Percentiles rank a stretch among this genome's conserved stretches.
Conservation (phyloP, 306 rosid species). For the Dryas drummondii region DNA sequence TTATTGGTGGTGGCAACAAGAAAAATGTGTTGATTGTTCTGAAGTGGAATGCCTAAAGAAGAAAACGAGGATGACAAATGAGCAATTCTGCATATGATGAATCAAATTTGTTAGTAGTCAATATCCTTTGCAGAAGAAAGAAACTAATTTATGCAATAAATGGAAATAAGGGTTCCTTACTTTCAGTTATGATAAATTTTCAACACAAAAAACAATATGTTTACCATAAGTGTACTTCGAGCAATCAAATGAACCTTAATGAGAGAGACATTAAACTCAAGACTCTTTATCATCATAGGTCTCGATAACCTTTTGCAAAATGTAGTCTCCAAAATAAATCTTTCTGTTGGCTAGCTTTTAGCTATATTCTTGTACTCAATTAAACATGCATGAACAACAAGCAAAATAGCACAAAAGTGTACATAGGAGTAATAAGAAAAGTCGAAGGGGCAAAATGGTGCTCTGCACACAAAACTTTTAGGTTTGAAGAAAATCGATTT, state of each 20-base stretch:
- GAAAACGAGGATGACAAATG: conserved; percentile 63
- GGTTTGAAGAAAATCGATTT: too few relatives aligned
- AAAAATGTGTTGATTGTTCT: conserved; percentile 21
- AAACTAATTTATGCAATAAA: conserved; percentile 15
- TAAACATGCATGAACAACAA: too few relatives aligned
- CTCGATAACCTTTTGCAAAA: conserved; percentile 94
- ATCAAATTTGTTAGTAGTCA: conserved; percentile 15
- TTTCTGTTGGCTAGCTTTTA: conserved; percentile 32
- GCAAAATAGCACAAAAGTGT: too few relatives aligned
- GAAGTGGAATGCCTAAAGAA: conserved; percentile 35
- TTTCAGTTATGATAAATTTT: conserved; percentile 92
- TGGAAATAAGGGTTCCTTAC: conserved; percentile 33
- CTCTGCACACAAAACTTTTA: too few relatives aligned
- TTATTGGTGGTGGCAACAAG: conserved; percentile 35
- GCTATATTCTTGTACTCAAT: too few relatives aligned
- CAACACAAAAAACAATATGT: conserved; percentile 92
- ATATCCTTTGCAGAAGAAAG: conserved; percentile 1
- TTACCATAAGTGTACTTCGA: conserved; percentile 86
- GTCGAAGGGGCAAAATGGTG: too few relatives aligned
- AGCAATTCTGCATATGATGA: conserved; percentile 71
- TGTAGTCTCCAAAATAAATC: conserved; percentile 93
- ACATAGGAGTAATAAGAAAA: too few relatives aligned
- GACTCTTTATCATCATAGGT: conserved; percentile 83
- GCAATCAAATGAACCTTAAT: conserved; percentile 91
- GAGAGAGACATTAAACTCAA: conserved; percentile 82